Evolutionary conservation across 2,329 filamentous ascomycete species (phyloP).

Genomic region (Claviceps sp.): DNA sequence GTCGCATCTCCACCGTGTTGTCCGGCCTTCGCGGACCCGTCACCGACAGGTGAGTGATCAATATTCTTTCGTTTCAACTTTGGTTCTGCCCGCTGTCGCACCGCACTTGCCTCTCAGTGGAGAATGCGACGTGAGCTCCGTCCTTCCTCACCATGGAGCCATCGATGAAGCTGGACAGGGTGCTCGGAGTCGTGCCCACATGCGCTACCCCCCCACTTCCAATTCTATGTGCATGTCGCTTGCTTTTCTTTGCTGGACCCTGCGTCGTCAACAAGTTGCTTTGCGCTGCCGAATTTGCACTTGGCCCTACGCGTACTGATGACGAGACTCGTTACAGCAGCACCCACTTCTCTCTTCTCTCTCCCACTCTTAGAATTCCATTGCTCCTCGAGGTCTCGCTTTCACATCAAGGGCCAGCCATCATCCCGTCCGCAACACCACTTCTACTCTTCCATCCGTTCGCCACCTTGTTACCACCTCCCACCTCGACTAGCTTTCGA

Average conservation of each 20-base stretch:
- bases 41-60: not conserved
- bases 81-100: not conserved
- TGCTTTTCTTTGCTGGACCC: not conserved
- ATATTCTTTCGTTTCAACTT: not conserved
- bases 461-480: not conserved
- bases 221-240: not conserved
- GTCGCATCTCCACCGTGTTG: not conserved
- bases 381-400: not conserved
- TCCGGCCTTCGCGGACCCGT: not conserved
- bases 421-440: not conserved
- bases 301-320: not conserved
- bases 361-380: not conserved
- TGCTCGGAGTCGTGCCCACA: not conserved
- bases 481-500: slow-evolving; percentile 1
- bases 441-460: slow-evolving; percentile 6
- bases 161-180: not conserved
- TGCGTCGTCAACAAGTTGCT: not conserved
- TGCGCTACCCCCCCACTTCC: not conserved
- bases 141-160: not conserved
- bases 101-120: not conserved
- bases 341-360: not conserved
- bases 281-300: not conserved
- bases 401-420: not conserved
- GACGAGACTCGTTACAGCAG: not conserved
- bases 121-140: not conserved